Percentiles rank a stretch among this genome's conserved stretches.
Conservation (phyloP, 106 monocot genomes). For the Hemerocallis citrina region DNA sequence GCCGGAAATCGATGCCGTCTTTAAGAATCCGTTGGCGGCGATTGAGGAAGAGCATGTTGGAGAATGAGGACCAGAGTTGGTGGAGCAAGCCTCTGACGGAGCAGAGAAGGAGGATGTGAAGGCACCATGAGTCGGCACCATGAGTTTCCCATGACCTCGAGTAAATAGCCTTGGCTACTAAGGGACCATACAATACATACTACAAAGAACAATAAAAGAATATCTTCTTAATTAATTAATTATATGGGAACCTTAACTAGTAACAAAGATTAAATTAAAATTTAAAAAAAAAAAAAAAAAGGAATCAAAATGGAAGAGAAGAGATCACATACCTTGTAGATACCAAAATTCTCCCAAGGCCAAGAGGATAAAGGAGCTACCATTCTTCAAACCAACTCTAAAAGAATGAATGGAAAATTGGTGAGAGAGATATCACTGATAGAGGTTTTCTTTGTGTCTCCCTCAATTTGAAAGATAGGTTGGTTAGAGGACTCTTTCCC, state of each 20-base stretch:
- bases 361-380: slow-evolving; percentile 31
- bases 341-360: slow-evolving; percentile 44
- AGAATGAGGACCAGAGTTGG: slow-evolving; percentile 32
- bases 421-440: background rate
- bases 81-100: slow-evolving; percentile 32
- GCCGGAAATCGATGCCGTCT: slow-evolving; percentile 57
- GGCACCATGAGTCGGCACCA: slow-evolving; percentile 26
- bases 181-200: slow-evolving; percentile 78
- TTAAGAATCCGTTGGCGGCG: slow-evolving; percentile 38
- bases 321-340: slow-evolving; percentile 30
- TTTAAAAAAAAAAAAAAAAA: background rate
- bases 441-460: background rate
- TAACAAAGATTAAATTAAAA: background rate
- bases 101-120: slow-evolving; percentile 49
- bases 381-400: background rate
- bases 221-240: no score
- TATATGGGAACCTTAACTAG: no score
- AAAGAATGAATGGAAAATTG: background rate
- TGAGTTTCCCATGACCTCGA: slow-evolving; percentile 38
- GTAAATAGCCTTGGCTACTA: slow-evolving; percentile 46
- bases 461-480: background rate
- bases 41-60: slow-evolving; percentile 69
- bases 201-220: slow-evolving; percentile 21
- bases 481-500: no score
- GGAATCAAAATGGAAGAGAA: background rate